phyloP scores from a whole-genome alignment of 768 basidiomycete genomes.

The Clathrus columnatus region DNA sequence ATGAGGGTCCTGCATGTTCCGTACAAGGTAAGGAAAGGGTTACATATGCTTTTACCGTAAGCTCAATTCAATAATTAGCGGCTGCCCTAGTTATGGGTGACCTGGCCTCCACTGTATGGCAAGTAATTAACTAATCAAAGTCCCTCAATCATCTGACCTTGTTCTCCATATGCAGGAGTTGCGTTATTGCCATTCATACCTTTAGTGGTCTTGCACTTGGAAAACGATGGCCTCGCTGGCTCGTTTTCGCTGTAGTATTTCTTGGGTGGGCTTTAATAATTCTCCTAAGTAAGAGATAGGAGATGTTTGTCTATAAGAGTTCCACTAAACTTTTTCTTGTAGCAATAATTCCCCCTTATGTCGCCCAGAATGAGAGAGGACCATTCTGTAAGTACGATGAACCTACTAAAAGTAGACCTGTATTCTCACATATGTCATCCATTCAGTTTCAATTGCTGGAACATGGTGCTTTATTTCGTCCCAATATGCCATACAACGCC shows the following conservation, averaged over 20 bases:
- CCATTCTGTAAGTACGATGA: not conserved
- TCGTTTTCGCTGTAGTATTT: not conserved
- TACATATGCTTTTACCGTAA: no score
- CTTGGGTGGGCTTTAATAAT: not conserved
- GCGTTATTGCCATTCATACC: conserved; percentile 2
- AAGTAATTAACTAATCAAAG: not conserved
- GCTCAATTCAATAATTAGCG: no score
- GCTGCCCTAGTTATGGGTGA: conserved; percentile 7
- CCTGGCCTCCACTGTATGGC: conserved; percentile 1
- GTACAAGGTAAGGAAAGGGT: conserved; percentile 11
- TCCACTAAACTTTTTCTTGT: not conserved
- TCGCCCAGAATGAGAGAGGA: not conserved
- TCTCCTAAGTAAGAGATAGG: not conserved
- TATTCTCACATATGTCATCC: not conserved
- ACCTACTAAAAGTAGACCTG: not conserved
- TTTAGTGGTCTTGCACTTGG: conserved; percentile 5
- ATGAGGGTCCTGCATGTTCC: conserved; percentile 7
- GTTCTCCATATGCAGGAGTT: conserved; percentile 6
- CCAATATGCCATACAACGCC: conserved; percentile 5
- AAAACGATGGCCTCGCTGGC: conserved; percentile 1
- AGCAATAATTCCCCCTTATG: not conserved
- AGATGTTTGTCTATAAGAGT: not conserved
- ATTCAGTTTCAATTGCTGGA: conserved; percentile 4
- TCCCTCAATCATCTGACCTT: not conserved
- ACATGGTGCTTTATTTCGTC: conserved; percentile 10